Percentiles rank a stretch among this genome's conserved stretches.
These are phyloP conservation scores for Fusarium dlaminii DNA, from an alignment of 2,329 filamentous ascomycete genomes.

Conservation along the genomic window DNA sequence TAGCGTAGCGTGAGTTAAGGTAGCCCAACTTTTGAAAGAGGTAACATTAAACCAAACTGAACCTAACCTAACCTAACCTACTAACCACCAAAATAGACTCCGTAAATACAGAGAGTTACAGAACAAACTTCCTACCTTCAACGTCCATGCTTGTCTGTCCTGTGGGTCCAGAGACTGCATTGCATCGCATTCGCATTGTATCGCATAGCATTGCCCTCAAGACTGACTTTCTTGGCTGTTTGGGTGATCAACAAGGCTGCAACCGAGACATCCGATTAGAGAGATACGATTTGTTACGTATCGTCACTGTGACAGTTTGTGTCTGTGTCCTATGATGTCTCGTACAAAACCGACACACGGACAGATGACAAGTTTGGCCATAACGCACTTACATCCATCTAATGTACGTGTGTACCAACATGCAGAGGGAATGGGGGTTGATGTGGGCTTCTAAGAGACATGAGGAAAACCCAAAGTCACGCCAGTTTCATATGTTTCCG, in stretches of 20 bases:
- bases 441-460: conserved; percentile 3
- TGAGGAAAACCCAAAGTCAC: conserved; percentile 31
- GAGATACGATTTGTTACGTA: not conserved
- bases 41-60: conserved; percentile 18
- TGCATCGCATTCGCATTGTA: not conserved
- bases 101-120: not conserved
- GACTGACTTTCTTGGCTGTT: conserved; percentile 15
- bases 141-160: conserved; percentile 3
- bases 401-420: not conserved
- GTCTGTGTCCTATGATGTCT: conserved; percentile 16
- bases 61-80: conserved; percentile 1
- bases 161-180: conserved; percentile 20
- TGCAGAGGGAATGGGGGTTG: not conserved
- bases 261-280: conserved; percentile 30
- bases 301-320: conserved; percentile 14
- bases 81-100: conserved; percentile 1
- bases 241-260: conserved; percentile 20
- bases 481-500: conserved; percentile 23
- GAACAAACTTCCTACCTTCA: conserved; percentile 16
- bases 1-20: conserved; percentile 3
- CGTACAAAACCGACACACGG: not conserved
- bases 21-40: conserved; percentile 2
- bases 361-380: not conserved
- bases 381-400: not conserved
- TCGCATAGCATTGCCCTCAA: not conserved